Evolutionary conservation across 768 basidiomycete species (phyloP), one percentile per base, ranked within the genome.

Genomic region (Austroboletus festivus): DNA sequence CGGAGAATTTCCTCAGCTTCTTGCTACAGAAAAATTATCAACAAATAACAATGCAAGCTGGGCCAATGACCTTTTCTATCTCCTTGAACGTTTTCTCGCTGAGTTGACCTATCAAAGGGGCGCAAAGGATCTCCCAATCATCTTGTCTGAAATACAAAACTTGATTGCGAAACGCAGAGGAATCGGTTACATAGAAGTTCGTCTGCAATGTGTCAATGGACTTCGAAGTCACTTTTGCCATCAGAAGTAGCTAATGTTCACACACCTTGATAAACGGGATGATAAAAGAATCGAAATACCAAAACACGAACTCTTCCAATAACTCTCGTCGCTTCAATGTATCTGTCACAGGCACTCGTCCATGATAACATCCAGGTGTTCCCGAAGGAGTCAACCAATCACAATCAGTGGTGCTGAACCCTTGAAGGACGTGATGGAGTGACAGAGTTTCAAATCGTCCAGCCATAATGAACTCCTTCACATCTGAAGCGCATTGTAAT

Each of bases 71-170:
- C 65, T 80, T 73, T 7, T 83, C 69, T 20, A 98, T 71, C 56
- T 80, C 78, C 50, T 78, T 70, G 61, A 96, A 93, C 0, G 87
- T 88, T 6, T 76, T 78, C 8, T 73, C 61, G 7, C 82, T 80
- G 30, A 99, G 75, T n/a, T 81, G 75, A 51, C 83, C 80, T 11
- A 95, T 73, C 22, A 97, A 74, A 1, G 96, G 96, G 10, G 77
- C 71, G 48, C 93, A 94, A 5, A 97, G 74, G 3, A 68, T 70
- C n/a, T 77, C 73, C 96, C 95, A 99, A 56, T 95, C 93, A 44
- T 95, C 92, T 46, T 97, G 93, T 11, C 91, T 81, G 65, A 96
- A 98, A 62, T 94, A 99, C 1, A 97, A 71, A 1, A 94, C 77
- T 38, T 81, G 80, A 51, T 93, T 88, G 34, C 86, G 77, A 58